phyloP scores from a whole-genome alignment of 768 basidiomycete species.

The Boletus edulis region DNA sequence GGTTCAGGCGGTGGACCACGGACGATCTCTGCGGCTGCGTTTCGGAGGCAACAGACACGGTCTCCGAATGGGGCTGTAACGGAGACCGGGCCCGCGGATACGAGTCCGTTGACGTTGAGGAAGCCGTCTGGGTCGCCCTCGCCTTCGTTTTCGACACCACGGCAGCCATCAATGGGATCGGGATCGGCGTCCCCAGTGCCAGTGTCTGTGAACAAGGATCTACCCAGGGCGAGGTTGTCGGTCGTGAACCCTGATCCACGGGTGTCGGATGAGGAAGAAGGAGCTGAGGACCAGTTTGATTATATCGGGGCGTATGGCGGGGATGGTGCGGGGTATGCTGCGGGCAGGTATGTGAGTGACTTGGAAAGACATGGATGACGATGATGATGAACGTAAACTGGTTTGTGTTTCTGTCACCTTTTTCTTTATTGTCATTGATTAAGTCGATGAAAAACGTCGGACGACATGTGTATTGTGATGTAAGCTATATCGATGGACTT shows the following conservation, averaged over 20 bases:
- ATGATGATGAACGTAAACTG: neutral
- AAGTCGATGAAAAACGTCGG: constrained; percentile 5
- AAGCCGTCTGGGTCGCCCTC: constrained; percentile 36
- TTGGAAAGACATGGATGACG: constrained; percentile 29
- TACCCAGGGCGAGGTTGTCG: constrained; percentile 20
- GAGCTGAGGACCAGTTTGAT: constrained; percentile 43
- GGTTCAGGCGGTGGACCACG: constrained; percentile 37
- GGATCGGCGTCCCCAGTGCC: constrained; percentile 30
- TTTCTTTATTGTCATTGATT: constrained; percentile 12
- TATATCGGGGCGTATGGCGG: constrained; percentile 55
- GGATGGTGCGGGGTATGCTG: constrained; percentile 35
- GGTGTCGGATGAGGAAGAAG: constrained; percentile 35
- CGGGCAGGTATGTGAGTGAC: constrained; percentile 47
- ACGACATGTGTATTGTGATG: neutral
- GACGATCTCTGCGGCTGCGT: constrained; percentile 76
- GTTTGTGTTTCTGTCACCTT: neutral
- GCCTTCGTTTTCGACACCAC: constrained; percentile 20
- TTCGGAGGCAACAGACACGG: constrained; percentile 51
- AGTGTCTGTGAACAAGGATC: neutral
- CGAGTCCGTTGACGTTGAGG: constrained; percentile 46
- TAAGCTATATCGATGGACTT: neutral
- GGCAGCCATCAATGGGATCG: constrained; percentile 3
- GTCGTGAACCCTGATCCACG: constrained; percentile 30
- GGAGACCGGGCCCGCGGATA: constrained; percentile 36
- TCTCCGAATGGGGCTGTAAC: constrained; percentile 26